Percentiles rank a stretch among this genome's conserved stretches.
phyloP scores from a whole-genome alignment of 2,329 filamentous ascomycete genomes.

The Aciculosporium take region DNA sequence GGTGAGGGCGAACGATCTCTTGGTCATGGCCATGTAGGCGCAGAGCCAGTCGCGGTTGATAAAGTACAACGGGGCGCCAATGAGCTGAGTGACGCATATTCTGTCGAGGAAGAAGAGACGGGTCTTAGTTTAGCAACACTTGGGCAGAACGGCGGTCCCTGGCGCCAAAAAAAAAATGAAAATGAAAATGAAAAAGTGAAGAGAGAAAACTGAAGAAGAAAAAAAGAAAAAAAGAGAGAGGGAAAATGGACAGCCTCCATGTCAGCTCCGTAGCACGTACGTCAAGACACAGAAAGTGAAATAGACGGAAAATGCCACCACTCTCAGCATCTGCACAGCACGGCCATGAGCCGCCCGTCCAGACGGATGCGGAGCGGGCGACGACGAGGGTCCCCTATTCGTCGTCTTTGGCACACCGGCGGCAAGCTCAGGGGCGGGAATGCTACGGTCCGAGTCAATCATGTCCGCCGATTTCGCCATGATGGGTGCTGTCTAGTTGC shows the following conservation, averaged over 20 bases:
- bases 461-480: constrained; percentile 15
- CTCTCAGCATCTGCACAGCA: constrained; percentile 36
- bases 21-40: constrained; percentile 75
- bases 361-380: constrained; percentile 31
- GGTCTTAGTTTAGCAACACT: background rate
- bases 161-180: background rate
- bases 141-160: background rate
- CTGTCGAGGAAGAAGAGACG: constrained; percentile 21
- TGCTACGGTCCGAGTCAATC: constrained; percentile 12
- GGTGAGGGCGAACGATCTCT: constrained; percentile 67
- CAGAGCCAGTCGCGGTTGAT: constrained; percentile 68
- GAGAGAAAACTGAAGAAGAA: background rate
- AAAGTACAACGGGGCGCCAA: constrained; percentile 63
- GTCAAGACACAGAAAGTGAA: constrained; percentile 33
- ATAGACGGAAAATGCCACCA: constrained; percentile 36
- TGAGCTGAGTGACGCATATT: constrained; percentile 56
- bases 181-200: background rate
- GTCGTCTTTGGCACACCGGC: constrained; percentile 11
- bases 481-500: background rate
- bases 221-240: background rate
- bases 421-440: constrained; percentile 18
- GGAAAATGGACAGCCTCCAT: background rate
- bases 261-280: constrained; percentile 17
- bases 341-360: constrained; percentile 39
- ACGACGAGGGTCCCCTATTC: constrained; percentile 7